Evolutionary conservation across 2,329 filamentous ascomycete species (phyloP), one percentile per base, ranked within the genome.

Genomic region (Aspergillus thermomutatus): DNA sequence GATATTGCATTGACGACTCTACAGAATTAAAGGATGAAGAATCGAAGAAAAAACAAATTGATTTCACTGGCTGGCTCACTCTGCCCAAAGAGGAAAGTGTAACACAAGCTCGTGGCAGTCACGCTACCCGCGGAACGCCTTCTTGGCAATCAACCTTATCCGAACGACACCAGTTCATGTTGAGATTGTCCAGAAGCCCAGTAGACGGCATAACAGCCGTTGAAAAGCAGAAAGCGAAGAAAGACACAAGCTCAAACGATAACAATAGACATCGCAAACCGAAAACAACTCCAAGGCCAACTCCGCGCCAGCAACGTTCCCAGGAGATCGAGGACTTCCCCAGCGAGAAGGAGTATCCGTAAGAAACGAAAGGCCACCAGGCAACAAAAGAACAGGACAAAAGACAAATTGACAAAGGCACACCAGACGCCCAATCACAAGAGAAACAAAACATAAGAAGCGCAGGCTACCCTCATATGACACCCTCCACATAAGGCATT

Each of bases 141-240:
- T 37, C 52, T 54, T 57, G 55, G 49, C 54, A 50, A n/a, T 19
- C 52, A 57, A 54, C 49, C 41, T 54, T 54, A 59, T 41, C 46
- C 26, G 2, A 47, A 58, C 50, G 3, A 28, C 43, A 48, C 17
- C 28, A 10, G n/a, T 49, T 3, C 19, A 40, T 8, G 26, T n/a
- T 11, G 7, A 37, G n/a, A 34, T 9, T 17, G 25, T 19, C 31
- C 5, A 34, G 21, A 26, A 48, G 19, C 31, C 26, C 46, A 10
- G n/a, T 47, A 34, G 10, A 8, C 17, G 27, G 23, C 23, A 49
- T 43, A 21, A 8, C n/a, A 21, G 8, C 41, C 7, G 10, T 43
- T 43, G 19, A 46, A 26, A 46, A 21, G 5, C 19, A 25, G 19
- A 40, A 5, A 49, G 31, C 31, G 11, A 34, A 56, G 28, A 8